Evolutionary conservation across 148 eudicot genomes (phyloP), one percentile per base, ranked within the genome.

Genomic region (Chenopodium formosanum): DNA sequence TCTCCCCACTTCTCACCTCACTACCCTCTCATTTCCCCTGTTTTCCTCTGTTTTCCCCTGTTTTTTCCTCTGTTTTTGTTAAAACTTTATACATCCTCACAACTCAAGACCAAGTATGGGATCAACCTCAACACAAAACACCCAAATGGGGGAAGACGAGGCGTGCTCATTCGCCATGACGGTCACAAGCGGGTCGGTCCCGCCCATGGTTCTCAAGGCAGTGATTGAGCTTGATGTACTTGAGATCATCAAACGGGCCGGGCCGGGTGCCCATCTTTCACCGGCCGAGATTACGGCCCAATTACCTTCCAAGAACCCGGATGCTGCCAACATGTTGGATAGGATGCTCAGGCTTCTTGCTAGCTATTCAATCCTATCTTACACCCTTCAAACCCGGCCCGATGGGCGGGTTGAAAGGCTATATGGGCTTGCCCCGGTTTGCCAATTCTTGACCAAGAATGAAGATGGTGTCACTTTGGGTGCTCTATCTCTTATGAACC

Each of bases 151-250:
- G 1, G 94, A 91, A 62, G 91, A 90, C 72, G 92, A 91, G 74
- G 90, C 97, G 0, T 90, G 83, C 78, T 81, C 93, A 0, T 92
- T 86, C 73, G 97, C 99, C 37, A 96, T 94, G 95, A 89, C 92
- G 64, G 56, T 94, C 47, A 92, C 95, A 2, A 89, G 91, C 75
- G 91, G 93, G 14, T 91, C 98, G 0, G 97, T 96, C 40, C 94
- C 93, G 1, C 95, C 99, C 60, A 94, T 94, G 98, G 94, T 92
- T 5, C 77, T 96, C 22, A 94, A 92, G 78, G 83, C 97, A 12
- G 90, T 94, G 64, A 83, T 96, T 0, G 99, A 96, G 85, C 97
- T 96, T 8, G 98, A 92, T 74, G 91, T 94, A 52, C 90, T 96
- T 1, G 98, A 96, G 86, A 91, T 89, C 78, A 90, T 94, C 27